Evolutionary conservation across 1,284 basidiomycete species (phyloP).

Genomic region (Cryptococcus sp.): DNA sequence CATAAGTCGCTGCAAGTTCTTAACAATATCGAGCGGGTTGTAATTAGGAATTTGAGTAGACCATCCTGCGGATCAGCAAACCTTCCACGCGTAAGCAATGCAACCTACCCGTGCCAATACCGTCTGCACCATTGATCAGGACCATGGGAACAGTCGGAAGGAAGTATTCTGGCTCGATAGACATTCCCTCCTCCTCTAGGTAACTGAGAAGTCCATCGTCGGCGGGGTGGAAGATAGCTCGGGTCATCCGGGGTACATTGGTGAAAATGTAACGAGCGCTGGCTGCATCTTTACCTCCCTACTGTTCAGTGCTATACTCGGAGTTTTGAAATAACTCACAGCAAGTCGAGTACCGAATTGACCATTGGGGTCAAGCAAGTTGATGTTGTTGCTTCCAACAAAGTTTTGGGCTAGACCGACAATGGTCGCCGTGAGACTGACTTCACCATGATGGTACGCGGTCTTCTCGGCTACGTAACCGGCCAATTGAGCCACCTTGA

Average conservation of each 20-base stretch:
- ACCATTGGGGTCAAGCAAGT: conserved; percentile 82
- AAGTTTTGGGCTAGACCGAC: conserved; percentile 91
- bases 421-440: conserved; percentile 80
- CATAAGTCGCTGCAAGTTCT: conserved; percentile 84
- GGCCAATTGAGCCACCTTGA: conserved; percentile 94
- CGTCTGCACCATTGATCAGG: conserved; percentile 90
- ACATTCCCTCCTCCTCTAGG: conserved; percentile 80
- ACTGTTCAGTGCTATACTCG: conserved; percentile 35
- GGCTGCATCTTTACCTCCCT: conserved; percentile 92
- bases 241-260: conserved; percentile 69
- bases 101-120: conserved; percentile 83
- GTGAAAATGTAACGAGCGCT: conserved; percentile 97
- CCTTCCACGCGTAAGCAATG: background rate
- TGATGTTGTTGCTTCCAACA: conserved; percentile 95
- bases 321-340: conserved; percentile 24
- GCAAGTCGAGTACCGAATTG: conserved; percentile 86
- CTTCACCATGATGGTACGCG: conserved; percentile 96
- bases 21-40: conserved; percentile 87
- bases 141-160: conserved; percentile 86
- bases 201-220: conserved; percentile 84
- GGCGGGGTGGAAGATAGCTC: conserved; percentile 71
- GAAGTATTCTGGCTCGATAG: conserved; percentile 94
- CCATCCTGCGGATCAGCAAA: conserved; percentile 64
- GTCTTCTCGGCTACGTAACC: conserved; percentile 94
- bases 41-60: conserved; percentile 90